Base-by-base conservation (phyloP, 495 filamentous ascomycete genomes). In the Lasiosphaeria ovina region DNA sequence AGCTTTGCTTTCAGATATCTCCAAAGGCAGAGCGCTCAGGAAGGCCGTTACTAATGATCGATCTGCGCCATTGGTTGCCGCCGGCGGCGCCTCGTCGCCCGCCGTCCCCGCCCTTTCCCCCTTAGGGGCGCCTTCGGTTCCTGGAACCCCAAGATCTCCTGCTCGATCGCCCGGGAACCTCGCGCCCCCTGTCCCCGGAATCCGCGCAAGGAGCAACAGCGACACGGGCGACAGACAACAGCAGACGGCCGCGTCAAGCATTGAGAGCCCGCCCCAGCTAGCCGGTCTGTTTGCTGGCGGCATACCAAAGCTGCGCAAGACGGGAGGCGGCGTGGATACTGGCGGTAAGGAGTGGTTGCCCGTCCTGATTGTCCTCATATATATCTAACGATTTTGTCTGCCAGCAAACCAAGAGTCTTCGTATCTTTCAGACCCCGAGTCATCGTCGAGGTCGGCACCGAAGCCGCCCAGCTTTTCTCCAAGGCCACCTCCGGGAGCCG, bases 31-130 rank as follows among this genome's bases (percentile, higher is more conserved):
- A 61, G 69, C 75, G 49, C 79, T 98, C 48, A 97, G 89, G 79
- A 97, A 97, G 76, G 76, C 92, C 10, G 89, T 92, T 34, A 95
- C 92, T 59, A 97, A 98, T 74, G 94, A 98, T 77, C 86, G 94
- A 74, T 97, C 93, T 45, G 92, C 91, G 14, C 94, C 94, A 2
- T 61, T 81, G 56, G 72, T 97, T 53, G 82, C 73, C 14, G 24
- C 24, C 2, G 24, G 24, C 24, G 82, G 78, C 48, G 70, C 66
- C 16, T 79, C 82, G n/a, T 61, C 65, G 7, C 63, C 45, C 61
- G 84, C 81, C 56, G 81, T 79, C 11, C 74, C 80, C 32, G 85
- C 83, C 12, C 75, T 77, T 3, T 67, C 70, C 55, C 70, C 66
- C 33, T 69, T 89, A 51, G 84, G 88, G 35, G 92, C 93, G 40